Conservation (phyloP, 768 basidiomycete species). For the Gautieria morchelliformis region DNA sequence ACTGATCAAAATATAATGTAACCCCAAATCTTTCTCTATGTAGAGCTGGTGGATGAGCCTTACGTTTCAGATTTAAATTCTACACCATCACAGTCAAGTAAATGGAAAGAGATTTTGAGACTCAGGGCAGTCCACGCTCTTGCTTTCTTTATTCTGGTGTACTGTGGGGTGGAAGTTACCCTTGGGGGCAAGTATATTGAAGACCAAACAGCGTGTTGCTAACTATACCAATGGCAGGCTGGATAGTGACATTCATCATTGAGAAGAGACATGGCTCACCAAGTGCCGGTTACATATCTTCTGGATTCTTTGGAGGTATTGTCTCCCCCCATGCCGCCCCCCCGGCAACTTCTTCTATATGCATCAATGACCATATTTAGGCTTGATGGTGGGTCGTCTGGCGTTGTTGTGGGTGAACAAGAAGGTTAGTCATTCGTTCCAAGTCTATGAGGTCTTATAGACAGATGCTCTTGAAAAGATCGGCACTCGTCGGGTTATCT, state of each 20-base stretch:
- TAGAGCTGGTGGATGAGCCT: neutral
- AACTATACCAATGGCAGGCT: constrained; percentile 24
- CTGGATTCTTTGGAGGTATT: constrained; percentile 35
- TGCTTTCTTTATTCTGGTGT: constrained; percentile 54
- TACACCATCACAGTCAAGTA: neutral
- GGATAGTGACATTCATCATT: constrained; percentile 46
- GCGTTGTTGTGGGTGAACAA: constrained; percentile 11
- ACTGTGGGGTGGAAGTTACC: constrained; percentile 61
- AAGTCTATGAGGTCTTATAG: neutral
- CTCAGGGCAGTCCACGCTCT: constrained; percentile 49
- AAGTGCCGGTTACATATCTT: constrained; percentile 39
- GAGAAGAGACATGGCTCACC: constrained; percentile 35
- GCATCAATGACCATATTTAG: constrained; percentile 6
- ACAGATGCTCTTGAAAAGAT: constrained; percentile 16
- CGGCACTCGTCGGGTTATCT: constrained; percentile 28
- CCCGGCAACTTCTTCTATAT: neutral
- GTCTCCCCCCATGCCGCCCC: no score
- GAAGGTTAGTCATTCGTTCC: neutral
- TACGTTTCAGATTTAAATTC: neutral
- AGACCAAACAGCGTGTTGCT: neutral
- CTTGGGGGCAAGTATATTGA: constrained; percentile 27
- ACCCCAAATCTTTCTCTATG: neutral
- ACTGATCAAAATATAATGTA: neutral
- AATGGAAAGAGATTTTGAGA: constrained; percentile 36
- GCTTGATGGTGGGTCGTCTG: constrained; percentile 10